phyloP scores from a whole-genome alignment of 179 eudicot species.

The Corrigiola litoralis region DNA sequence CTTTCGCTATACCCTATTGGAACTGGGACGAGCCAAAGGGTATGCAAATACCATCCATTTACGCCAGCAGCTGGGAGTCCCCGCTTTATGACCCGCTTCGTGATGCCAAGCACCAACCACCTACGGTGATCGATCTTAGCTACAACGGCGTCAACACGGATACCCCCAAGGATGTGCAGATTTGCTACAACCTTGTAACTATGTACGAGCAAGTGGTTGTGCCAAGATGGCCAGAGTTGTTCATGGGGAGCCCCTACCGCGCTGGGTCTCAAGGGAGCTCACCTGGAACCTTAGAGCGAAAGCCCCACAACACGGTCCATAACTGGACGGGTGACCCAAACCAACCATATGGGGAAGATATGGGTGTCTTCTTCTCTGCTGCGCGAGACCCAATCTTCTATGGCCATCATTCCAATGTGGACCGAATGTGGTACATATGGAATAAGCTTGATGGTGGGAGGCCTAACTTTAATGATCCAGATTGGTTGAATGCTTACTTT shows the following conservation, averaged over 20 bases:
- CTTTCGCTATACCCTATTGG: conserved; percentile 66
- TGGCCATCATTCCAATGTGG: conserved; percentile 55
- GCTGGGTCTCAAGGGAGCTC: conserved; percentile 44
- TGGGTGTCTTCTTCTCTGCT: conserved; percentile 68
- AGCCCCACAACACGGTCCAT: conserved; percentile 59
- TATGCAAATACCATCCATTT: conserved; percentile 42
- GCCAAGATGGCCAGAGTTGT: conserved; percentile 37
- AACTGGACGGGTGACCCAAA: conserved; percentile 48
- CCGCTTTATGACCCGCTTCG: conserved; percentile 43
- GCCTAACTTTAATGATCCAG: conserved; percentile 39
- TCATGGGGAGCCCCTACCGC: conserved; percentile 45
- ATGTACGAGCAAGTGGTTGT: conserved; percentile 64
- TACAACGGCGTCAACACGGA: conserved; percentile 2
- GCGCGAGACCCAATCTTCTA: conserved; percentile 63
- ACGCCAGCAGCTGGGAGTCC: conserved; percentile 22
- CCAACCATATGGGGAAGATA: conserved; percentile 45
- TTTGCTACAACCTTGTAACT: conserved; percentile 35
- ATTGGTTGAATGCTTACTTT: conserved; percentile 45
- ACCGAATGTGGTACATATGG: conserved; percentile 66
- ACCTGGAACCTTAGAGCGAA: conserved; percentile 40
- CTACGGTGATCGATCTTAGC: conserved; percentile 34
- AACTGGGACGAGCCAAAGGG: conserved; percentile 58
- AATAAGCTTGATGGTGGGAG: conserved; percentile 43
- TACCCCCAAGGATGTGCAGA: conserved; percentile 4
- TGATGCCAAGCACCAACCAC: conserved; percentile 41